These are phyloP conservation scores for Botrytis galanthina DNA, from an alignment of 2,329 filamentous ascomycete genomes.

Conservation along the genomic window DNA sequence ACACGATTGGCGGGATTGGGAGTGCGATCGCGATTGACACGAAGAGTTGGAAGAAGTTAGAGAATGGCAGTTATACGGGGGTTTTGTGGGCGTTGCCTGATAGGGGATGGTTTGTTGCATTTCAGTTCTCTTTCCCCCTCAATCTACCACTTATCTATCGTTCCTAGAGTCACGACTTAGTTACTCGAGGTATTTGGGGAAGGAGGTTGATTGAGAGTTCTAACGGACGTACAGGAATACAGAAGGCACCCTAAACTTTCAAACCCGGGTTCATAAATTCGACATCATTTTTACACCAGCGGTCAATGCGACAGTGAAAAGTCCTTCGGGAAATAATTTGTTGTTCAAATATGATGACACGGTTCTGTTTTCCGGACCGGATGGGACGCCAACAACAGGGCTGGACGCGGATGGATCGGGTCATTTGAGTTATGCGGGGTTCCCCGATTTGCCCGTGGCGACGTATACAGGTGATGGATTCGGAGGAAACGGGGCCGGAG, in stretches of 20 bases:
- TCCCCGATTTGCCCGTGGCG: slow-evolving; percentile 60
- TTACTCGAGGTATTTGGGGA: background rate
- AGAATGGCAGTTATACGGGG: slow-evolving; percentile 53
- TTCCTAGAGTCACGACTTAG: background rate
- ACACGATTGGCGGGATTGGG: slow-evolving; percentile 67
- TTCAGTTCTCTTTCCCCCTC: background rate
- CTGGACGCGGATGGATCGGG: slow-evolving; percentile 59
- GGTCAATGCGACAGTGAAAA: slow-evolving; percentile 48
- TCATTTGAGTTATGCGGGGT: slow-evolving; percentile 53
- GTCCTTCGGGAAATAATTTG: slow-evolving; percentile 59
- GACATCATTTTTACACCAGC: slow-evolving; percentile 56
- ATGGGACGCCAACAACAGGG: slow-evolving; percentile 60
- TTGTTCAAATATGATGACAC: slow-evolving; percentile 62
- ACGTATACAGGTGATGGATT: slow-evolving; percentile 68
- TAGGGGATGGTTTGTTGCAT: slow-evolving; percentile 57
- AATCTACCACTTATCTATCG: background rate
- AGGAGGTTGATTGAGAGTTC: background rate
- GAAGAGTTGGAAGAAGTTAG: slow-evolving; percentile 55
- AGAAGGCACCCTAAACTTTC: slow-evolving; percentile 65
- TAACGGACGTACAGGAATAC: slow-evolving; percentile 54
- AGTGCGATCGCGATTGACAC: slow-evolving; percentile 63
- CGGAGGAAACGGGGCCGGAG: slow-evolving; percentile 58
- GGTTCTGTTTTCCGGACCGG: slow-evolving; percentile 61
- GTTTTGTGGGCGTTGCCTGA: slow-evolving; percentile 64
- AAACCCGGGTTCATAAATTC: slow-evolving; percentile 68